Percentiles rank a stretch among this genome's conserved stretches.
These are phyloP conservation scores for Candolleomyces eurysporus DNA, from an alignment of 768 basidiomycete genomes.

Conservation along the genomic window DNA sequence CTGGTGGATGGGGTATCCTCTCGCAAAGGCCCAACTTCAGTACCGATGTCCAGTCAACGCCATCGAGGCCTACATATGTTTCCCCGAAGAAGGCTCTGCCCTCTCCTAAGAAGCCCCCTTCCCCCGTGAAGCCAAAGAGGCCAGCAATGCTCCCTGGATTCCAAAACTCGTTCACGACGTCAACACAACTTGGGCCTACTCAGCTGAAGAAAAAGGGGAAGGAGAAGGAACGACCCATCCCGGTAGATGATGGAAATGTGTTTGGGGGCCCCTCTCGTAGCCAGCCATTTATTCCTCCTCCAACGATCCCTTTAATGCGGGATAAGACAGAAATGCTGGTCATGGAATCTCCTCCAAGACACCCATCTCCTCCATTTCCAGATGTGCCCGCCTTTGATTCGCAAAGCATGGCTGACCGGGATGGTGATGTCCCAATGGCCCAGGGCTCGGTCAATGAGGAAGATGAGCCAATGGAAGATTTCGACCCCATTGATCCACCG, in stretches of 20 bases:
- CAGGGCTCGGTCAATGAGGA: conserved; percentile 27
- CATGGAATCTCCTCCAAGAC: neutral
- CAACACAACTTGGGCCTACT: conserved; percentile 32
- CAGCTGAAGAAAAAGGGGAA: conserved; percentile 23
- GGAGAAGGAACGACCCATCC: conserved; percentile 9
- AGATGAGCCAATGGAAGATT: conserved; percentile 22
- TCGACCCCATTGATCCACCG: conserved; percentile 35
- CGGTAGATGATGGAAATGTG: conserved; percentile 6
- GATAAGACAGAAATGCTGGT: neutral
- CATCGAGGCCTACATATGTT: conserved; percentile 27
- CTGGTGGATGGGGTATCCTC: conserved; percentile 34
- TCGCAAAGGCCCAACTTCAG: neutral
- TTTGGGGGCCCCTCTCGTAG: conserved; percentile 10
- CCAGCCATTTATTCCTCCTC: neutral
- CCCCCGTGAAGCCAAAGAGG: conserved; percentile 21
- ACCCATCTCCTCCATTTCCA: neutral
- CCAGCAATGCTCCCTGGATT: conserved; percentile 46
- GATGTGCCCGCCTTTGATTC: neutral
- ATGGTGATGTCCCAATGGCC: conserved; percentile 34
- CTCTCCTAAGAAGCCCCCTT: conserved; percentile 29
- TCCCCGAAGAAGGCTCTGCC: conserved; percentile 5
- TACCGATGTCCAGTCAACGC: conserved; percentile 22
- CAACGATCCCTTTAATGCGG: neutral
- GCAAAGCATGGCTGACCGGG: conserved; percentile 16
- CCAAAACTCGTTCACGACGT: conserved; percentile 49